Evolutionary conservation across 768 basidiomycete genomes (phyloP), one percentile per base, ranked within the genome.

Genomic region (Termitomyces eurrhizus): DNA sequence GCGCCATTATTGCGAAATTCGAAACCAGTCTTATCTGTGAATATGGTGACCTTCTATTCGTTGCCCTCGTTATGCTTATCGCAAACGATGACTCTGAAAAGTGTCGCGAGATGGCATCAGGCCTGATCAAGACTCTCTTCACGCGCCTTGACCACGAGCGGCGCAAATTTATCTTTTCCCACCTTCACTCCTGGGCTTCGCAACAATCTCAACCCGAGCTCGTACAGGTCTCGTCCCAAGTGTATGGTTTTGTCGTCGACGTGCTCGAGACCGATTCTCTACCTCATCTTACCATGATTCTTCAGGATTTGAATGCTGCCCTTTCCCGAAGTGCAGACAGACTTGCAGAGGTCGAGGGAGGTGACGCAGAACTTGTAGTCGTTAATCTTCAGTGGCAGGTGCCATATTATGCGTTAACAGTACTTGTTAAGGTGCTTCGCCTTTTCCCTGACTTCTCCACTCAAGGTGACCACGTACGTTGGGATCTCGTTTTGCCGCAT

Each of bases 61-160:
- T 97, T 16, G 87, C 91, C 0, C 81, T 98, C 29, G 92, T 96
- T 44, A 90, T 98, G 86, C 91, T 90, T 32, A 74, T 98, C 36
- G 95, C 94, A 33, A 99, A 98, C 69, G 97, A 99, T 70, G 89
- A 92, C 42, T 94, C 95, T 7, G 76, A 90, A 37, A 88, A 90
- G 68, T 98, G 94, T 69, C 83, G 94, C 32, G 91, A 90, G 71
- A 90, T 92, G 85, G 93, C 93, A 0, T 88, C 90, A 2, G 84
- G 85, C 42, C 79, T 98, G 49, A 82, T 96, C 75, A 90, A 93
- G 73, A 80, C 73, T 37, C 83, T 99, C 18, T 86, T 94, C 67
- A 69, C 72, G 16, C 82, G 90, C 11, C 75, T 97, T 32, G 85
- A 89, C 37, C 81, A 83, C 2, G 81, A 81, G 7, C 82, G 80